phyloP scores from a whole-genome alignment of 345 rosid genomes.

The Noccaea bulbosa region DNA sequence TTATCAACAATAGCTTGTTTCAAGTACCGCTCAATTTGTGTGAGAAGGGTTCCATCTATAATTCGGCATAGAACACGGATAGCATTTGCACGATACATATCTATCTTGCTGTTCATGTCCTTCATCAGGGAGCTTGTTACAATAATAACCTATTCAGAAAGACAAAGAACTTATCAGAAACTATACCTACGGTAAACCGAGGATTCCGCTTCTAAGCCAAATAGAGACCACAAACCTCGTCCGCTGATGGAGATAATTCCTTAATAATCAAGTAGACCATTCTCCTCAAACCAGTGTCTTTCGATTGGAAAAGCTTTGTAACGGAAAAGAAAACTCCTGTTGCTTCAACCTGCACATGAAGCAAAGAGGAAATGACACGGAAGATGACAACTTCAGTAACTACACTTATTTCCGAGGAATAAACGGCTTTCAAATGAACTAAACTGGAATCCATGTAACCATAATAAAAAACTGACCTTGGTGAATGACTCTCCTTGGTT shows the following conservation, averaged over 20 bases:
- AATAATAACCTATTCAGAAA: slow-evolving; percentile 72
- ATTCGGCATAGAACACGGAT: slow-evolving; percentile 96
- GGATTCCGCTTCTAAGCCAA: slow-evolving; percentile 5
- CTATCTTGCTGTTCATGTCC: slow-evolving; percentile 99
- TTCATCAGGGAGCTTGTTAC: slow-evolving; percentile 99
- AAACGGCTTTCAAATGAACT: background rate
- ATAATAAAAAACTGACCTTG: slow-evolving; percentile 56
- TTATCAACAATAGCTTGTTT: slow-evolving; percentile 99
- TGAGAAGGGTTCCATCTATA: slow-evolving; percentile 88
- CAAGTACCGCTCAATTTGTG: slow-evolving; percentile 93
- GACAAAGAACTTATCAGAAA: slow-evolving; percentile 24
- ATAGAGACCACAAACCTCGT: slow-evolving; percentile 64
- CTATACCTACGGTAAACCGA: background rate
- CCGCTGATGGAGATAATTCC: slow-evolving; percentile 94
- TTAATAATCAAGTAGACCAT: slow-evolving; percentile 98
- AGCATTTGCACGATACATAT: slow-evolving; percentile 97
- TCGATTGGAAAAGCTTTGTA: slow-evolving; percentile 96
- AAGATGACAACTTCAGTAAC: background rate
- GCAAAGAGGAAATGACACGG: slow-evolving; percentile 2
- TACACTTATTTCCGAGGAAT: background rate
- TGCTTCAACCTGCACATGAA: slow-evolving; percentile 69
- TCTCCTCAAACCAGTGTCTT: slow-evolving; percentile 90
- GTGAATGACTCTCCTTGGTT: slow-evolving; percentile 96
- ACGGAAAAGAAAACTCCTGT: slow-evolving; percentile 96
- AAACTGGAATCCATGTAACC: background rate